These are phyloP conservation scores for Coniochaeta ligniaria DNA, from an alignment of 2,329 filamentous ascomycete genomes.

Conservation along the genomic window DNA sequence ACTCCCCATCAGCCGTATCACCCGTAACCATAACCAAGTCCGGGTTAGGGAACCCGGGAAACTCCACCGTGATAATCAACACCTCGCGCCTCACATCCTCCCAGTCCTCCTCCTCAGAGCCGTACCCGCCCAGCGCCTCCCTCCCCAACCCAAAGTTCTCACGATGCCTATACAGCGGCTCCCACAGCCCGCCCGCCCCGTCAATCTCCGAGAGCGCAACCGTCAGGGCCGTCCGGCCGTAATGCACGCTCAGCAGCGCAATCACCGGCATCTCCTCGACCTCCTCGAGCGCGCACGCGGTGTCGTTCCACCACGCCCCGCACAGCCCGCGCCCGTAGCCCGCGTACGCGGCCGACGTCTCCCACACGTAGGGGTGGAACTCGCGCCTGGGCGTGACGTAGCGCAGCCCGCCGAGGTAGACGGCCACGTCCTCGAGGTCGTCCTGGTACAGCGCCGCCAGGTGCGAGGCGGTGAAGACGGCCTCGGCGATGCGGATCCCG, in stretches of 20 bases:
- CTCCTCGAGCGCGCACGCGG: not conserved
- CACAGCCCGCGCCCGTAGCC: not conserved
- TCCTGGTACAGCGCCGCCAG: not conserved
- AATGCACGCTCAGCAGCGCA: not conserved
- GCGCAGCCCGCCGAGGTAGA: not conserved
- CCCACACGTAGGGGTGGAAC: not conserved
- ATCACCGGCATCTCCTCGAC: not conserved
- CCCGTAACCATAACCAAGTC: not conserved
- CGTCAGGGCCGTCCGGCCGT: not conserved
- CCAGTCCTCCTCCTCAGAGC: not conserved
- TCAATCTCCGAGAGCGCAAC: not conserved
- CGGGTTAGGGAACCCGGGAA: not conserved
- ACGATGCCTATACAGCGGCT: not conserved
- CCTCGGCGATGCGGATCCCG: not conserved
- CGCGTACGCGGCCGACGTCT: not conserved
- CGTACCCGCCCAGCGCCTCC: not conserved
- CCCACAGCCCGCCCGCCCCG: not conserved
- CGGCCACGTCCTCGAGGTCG: not conserved
- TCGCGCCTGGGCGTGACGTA: not conserved
- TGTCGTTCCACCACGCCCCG: not conserved
- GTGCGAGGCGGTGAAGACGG: not conserved
- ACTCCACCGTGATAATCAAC: not conserved
- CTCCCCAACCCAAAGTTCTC: not conserved
- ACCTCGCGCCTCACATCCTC: not conserved
- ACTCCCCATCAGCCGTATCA: not conserved